Conservation (phyloP, 1,284 basidiomycete genomes). For the Ustilago sp. region DNA sequence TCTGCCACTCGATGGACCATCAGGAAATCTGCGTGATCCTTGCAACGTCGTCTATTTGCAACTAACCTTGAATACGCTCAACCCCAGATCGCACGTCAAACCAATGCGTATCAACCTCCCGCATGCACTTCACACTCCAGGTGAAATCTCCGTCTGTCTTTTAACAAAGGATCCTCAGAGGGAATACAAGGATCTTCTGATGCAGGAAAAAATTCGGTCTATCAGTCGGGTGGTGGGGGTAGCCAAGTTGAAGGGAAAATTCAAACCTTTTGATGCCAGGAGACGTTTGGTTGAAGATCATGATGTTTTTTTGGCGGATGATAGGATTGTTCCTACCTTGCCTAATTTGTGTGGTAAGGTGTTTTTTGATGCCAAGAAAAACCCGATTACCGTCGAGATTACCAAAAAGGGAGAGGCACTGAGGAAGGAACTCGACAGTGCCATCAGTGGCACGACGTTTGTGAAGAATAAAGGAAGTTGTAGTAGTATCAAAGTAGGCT, state of each 20-base stretch:
- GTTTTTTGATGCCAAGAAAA: conserved; percentile 95
- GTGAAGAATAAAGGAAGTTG: conserved; percentile 73
- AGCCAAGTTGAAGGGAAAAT: conserved; percentile 69
- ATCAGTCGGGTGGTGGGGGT: conserved; percentile 92
- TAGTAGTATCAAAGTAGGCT: conserved; percentile 81
- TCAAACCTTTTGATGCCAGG: conserved; percentile 82
- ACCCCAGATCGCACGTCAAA: conserved; percentile 52
- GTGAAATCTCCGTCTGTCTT: conserved; percentile 82
- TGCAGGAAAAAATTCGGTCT: conserved; percentile 82
- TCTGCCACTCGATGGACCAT: conserved; percentile 56
- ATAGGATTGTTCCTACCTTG: conserved; percentile 85
- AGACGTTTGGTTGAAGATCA: conserved; percentile 87
- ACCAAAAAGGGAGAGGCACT: conserved; percentile 78
- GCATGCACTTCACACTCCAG: conserved; percentile 84
- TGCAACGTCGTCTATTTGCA: conserved; percentile 60
- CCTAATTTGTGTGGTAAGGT: conserved; percentile 88
- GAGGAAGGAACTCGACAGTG: conserved; percentile 87
- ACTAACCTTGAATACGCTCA: conserved; percentile 59
- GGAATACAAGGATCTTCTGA: conserved; percentile 92
- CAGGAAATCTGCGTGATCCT: conserved; percentile 43
- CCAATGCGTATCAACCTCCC: conserved; percentile 62
- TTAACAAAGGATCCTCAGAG: conserved; percentile 96
- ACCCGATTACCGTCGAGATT: conserved; percentile 90
- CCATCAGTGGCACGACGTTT: conserved; percentile 92
- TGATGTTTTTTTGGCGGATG: conserved; percentile 91